These are phyloP conservation scores for Coemansia sp. DNA, from an alignment of 192 early-diverging fungal species.

Conservation along the genomic window DNA sequence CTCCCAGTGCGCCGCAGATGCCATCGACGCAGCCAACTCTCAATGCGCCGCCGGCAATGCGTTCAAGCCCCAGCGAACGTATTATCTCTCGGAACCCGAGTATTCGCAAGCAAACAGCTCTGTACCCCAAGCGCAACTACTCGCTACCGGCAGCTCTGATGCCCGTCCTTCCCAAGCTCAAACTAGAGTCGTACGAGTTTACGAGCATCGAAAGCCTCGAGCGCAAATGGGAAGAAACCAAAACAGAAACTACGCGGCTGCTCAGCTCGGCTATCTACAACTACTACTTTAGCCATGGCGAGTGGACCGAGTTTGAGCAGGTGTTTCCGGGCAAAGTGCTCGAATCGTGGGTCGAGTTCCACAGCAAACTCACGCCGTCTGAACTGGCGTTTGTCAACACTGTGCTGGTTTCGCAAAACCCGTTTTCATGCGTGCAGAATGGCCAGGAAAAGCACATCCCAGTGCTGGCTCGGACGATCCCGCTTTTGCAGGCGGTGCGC, in stretches of 20 bases:
- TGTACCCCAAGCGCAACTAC: constrained; percentile 44
- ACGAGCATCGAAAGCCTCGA: constrained; percentile 50
- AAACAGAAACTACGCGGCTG: constrained; percentile 46
- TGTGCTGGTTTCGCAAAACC: constrained; percentile 49
- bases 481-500: constrained; percentile 42
- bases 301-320: constrained; percentile 50
- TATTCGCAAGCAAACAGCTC: constrained; percentile 2
- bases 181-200: constrained; percentile 51
- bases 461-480: constrained; percentile 43
- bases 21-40: not conserved
- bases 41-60: not conserved
- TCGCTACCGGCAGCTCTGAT: constrained; percentile 40
- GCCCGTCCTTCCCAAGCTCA: constrained; percentile 14
- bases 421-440: constrained; percentile 30
- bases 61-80: not conserved
- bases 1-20: not conserved
- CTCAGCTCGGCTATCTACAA: constrained; percentile 56
- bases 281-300: constrained; percentile 54
- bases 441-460: constrained; percentile 43
- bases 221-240: constrained; percentile 46
- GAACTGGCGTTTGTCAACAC: constrained; percentile 45
- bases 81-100: not conserved
- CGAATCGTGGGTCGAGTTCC: constrained; percentile 44
- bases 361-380: constrained; percentile 28
- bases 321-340: constrained; percentile 48